Conservation (phyloP, 1,139 yeast species). For the Blastobotrys malaysiensis region DNA sequence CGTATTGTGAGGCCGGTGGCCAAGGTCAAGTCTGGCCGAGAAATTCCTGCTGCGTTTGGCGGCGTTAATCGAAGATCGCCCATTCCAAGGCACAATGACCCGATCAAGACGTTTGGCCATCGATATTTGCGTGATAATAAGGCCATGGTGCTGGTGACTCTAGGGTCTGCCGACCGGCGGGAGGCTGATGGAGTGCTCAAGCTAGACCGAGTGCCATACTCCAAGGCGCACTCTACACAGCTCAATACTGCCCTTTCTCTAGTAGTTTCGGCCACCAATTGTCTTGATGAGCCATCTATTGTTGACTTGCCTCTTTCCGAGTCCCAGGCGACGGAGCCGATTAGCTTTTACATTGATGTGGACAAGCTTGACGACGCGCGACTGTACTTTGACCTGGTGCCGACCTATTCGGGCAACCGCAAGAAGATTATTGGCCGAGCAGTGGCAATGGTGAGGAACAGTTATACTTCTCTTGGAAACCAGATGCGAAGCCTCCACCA, state of each 20-base stretch:
- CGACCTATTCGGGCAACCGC: conserved; percentile 67
- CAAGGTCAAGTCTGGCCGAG: conserved; percentile 10
- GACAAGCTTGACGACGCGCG: conserved; percentile 44
- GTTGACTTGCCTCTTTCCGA: conserved; percentile 84
- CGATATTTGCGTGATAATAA: conserved; percentile 52
- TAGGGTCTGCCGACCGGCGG: conserved; percentile 82
- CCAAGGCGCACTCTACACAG: conserved; percentile 73
- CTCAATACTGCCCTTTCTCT: conserved; percentile 84
- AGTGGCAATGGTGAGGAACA: conserved; percentile 63
- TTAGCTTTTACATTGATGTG: conserved; percentile 66
- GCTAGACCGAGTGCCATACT: conserved; percentile 65
- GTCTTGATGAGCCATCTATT: conserved; percentile 57
- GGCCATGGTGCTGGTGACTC: conserved; percentile 65
- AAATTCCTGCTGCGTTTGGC: conserved; percentile 3
- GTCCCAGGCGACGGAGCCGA: conserved; percentile 76
- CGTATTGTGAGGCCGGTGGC: conserved; percentile 1
- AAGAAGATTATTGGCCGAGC: conserved; percentile 74
- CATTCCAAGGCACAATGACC: conserved; percentile 9
- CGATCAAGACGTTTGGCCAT: conserved; percentile 80
- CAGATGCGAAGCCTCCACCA: conserved; percentile 64
- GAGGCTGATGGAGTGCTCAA: conserved; percentile 57
- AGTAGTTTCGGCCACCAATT: conserved; percentile 50
- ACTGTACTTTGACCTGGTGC: conserved; percentile 80
- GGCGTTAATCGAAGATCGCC: not conserved
- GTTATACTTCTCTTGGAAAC: conserved; percentile 65